These are phyloP conservation scores for Penicillium desertorum DNA, from an alignment of 495 filamentous ascomycete genomes.

Conservation along the genomic window DNA sequence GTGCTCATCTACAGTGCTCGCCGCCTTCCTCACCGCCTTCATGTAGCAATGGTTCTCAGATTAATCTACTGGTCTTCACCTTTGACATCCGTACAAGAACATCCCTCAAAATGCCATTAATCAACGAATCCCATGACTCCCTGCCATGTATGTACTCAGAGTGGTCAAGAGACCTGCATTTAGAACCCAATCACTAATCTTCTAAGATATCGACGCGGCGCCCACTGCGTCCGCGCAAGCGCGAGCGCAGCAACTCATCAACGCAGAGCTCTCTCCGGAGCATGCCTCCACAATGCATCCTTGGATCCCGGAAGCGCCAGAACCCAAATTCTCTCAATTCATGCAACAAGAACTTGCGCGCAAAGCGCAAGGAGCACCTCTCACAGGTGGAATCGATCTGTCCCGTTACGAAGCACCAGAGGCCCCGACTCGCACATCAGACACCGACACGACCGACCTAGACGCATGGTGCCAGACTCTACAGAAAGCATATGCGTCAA, in stretches of 20 bases:
- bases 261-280: conserved; percentile 57
- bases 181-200: conserved; percentile 17
- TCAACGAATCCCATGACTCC: conserved; percentile 74
- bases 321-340: conserved; percentile 56
- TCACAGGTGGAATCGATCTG: conserved; percentile 68
- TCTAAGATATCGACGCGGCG: conserved; percentile 67
- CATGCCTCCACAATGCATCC: conserved; percentile 39
- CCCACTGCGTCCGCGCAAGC: conserved; percentile 59
- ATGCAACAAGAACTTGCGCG: conserved; percentile 63
- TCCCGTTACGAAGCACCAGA: conserved; percentile 75
- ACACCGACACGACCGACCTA: conserved; percentile 33
- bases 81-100: not conserved
- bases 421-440: conserved; percentile 35
- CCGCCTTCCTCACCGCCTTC: not conserved
- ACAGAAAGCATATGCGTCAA: conserved; percentile 58
- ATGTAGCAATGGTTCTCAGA: conserved; percentile 4
- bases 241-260: conserved; percentile 62
- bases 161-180: not conserved
- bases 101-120: conserved; percentile 59
- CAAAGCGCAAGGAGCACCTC: conserved; percentile 52
- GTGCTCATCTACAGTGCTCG: too few relatives aligned
- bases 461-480: conserved; percentile 41
- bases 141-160: conserved; percentile 64
- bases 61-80: conserved; percentile 1
- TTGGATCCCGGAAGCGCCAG: conserved; percentile 37